phyloP scores from a whole-genome alignment of 495 filamentous ascomycete genomes.

The Hypoxylon trugodes region DNA sequence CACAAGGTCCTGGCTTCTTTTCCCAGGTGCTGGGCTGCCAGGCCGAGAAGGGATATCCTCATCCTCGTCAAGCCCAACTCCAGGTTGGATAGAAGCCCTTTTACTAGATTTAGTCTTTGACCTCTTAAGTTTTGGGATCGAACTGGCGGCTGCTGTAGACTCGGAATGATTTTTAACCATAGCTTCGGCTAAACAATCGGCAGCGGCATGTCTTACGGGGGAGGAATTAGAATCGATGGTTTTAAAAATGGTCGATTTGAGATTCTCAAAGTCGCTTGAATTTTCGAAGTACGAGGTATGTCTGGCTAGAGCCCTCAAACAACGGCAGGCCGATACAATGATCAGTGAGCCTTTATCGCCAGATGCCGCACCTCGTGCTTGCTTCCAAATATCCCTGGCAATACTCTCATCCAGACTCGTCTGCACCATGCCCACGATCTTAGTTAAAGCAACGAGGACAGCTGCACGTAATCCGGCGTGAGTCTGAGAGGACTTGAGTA shows the following conservation, averaged over 20 bases:
- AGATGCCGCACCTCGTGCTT: constrained; percentile 77
- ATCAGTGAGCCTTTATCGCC: constrained; percentile 85
- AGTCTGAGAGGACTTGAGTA: constrained; percentile 80
- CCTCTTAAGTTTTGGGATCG: constrained; percentile 73
- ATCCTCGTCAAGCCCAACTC: constrained; percentile 69
- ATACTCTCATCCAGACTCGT: constrained; percentile 82
- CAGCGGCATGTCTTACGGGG: constrained; percentile 83
- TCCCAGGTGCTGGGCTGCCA: constrained; percentile 72
- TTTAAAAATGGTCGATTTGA: constrained; percentile 83
- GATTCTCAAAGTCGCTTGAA: constrained; percentile 86
- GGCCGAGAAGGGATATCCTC: constrained; percentile 80
- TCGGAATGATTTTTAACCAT: constrained; percentile 84
- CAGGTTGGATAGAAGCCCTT: constrained; percentile 64
- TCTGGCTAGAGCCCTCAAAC: constrained; percentile 75
- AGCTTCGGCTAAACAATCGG: constrained; percentile 79
- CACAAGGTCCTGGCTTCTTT: constrained; percentile 73
- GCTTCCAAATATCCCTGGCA: constrained; percentile 94
- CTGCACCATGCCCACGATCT: constrained; percentile 75
- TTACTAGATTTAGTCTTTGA: constrained; percentile 75
- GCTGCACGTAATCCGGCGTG: constrained; percentile 85
- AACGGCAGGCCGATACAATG: constrained; percentile 80
- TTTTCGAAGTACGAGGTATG: constrained; percentile 85
- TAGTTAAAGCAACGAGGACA: constrained; percentile 80
- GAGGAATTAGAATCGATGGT: constrained; percentile 79
- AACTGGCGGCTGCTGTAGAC: constrained; percentile 58